These are phyloP conservation scores for Eucalyptus regnans DNA, from an alignment of 345 rosid species.

Conservation along the genomic window DNA sequence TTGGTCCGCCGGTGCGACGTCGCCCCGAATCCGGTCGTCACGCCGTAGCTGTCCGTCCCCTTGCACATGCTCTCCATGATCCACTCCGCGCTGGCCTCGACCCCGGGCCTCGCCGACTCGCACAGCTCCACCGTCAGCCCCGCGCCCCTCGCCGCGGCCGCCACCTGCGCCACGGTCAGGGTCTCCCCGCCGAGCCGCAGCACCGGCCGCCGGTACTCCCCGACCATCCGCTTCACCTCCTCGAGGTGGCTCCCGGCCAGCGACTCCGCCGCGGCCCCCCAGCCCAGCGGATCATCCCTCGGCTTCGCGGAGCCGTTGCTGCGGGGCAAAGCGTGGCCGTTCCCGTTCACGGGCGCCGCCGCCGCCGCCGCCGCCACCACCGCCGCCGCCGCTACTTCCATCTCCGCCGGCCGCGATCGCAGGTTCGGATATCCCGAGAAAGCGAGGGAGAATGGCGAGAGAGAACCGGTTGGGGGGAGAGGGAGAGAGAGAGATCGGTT, in stretches of 20 bases:
- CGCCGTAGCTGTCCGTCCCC: conserved; percentile 64
- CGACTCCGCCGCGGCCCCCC: conserved; percentile 66
- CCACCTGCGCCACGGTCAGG: conserved; percentile 73
- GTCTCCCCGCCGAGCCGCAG: conserved; percentile 65
- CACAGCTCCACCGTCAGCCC: conserved; percentile 40
- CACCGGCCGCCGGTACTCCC: conserved; percentile 44
- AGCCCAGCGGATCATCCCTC: conserved; percentile 59
- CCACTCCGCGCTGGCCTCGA: conserved; percentile 75
- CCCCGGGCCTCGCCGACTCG: conserved; percentile 45
- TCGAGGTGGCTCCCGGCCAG: conserved; percentile 82
- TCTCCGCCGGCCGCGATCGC: neutral
- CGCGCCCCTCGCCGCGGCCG: conserved; percentile 26
- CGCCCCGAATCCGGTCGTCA: conserved; percentile 73
- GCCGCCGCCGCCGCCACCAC: neutral
- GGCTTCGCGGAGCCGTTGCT: neutral
- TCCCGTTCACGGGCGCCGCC: neutral
- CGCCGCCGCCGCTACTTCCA: neutral
- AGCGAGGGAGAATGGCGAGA: neutral
- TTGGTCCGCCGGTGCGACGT: conserved; percentile 73
- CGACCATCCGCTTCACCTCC: conserved; percentile 75
- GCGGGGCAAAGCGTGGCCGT: conserved; percentile 1
- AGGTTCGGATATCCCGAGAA: neutral
- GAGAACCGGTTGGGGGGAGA: neutral
- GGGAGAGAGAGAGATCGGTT: neutral
- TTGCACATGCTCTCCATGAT: conserved; percentile 67